Conservation (phyloP, 768 basidiomycete species). For the Hygrophorus pudorinus region DNA sequence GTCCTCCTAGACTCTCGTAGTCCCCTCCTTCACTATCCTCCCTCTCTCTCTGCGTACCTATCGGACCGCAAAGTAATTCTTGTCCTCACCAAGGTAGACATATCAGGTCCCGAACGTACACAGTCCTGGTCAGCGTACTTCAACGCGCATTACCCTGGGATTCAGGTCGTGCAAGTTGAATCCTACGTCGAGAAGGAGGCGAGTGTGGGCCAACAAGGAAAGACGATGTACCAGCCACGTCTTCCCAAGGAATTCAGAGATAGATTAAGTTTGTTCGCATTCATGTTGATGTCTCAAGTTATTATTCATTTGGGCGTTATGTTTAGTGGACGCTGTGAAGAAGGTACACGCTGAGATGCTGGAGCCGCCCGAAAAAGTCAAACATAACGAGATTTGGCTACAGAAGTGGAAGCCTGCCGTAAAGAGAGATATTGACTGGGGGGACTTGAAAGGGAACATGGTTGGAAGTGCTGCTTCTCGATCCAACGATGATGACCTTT, state of each 20-base stretch:
- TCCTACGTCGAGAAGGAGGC: conserved; percentile 51
- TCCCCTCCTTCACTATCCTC: conserved; percentile 78
- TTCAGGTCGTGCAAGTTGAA: conserved; percentile 66
- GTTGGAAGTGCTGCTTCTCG: conserved; percentile 29
- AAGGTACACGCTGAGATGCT: conserved; percentile 59
- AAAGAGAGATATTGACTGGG: conserved; percentile 66
- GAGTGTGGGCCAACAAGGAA: conserved; percentile 34
- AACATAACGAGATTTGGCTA: conserved; percentile 22
- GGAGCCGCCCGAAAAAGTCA: conserved; percentile 53
- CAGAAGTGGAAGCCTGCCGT: conserved; percentile 60
- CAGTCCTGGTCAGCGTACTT: conserved; percentile 61
- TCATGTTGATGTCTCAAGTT: not conserved
- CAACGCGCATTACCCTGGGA: conserved; percentile 36
- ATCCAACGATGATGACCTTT: conserved; percentile 16
- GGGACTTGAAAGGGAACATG: conserved; percentile 31
- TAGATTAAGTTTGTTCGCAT: conserved; percentile 14
- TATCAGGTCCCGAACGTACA: conserved; percentile 57
- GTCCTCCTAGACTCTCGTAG: conserved; percentile 86
- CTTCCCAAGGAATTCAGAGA: conserved; percentile 58
- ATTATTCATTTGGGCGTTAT: conserved; percentile 20
- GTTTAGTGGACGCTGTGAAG: conserved; percentile 44
- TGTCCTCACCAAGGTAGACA: conserved; percentile 83
- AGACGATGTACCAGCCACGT: conserved; percentile 45
- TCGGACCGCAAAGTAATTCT: conserved; percentile 46
- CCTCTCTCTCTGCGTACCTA: conserved; percentile 65